Conservation (phyloP, 768 basidiomycete genomes). For the Trametes villosa region DNA sequence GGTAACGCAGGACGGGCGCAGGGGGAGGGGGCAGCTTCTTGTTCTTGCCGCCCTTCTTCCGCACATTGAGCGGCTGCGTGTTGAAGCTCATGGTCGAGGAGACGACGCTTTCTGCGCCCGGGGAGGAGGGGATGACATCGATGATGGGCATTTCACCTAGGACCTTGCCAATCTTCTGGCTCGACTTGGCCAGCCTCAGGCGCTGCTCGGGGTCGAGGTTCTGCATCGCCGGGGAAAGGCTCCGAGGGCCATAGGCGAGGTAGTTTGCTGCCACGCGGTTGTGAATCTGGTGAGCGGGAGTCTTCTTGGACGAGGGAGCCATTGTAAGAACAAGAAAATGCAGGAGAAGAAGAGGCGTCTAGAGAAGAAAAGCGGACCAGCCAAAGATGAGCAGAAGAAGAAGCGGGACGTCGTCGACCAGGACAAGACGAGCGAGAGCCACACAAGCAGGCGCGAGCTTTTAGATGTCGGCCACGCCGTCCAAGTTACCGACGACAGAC, state of each 20-base stretch:
- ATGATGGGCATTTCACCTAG: conserved; percentile 19
- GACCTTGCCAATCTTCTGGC: conserved; percentile 23
- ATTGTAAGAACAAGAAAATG: background rate
- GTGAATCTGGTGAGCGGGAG: background rate
- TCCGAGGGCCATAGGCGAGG: conserved; percentile 13
- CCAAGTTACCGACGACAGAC: background rate
- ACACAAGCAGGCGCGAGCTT: background rate
- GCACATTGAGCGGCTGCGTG: background rate
- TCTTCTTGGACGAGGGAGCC: background rate
- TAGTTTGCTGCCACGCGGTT: conserved; percentile 18
- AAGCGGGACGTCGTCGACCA: conserved; percentile 20
- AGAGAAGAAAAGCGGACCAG: conserved; percentile 11
- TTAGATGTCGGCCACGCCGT: background rate
- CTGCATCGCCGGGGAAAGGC: conserved; percentile 14
- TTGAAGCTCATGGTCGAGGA: background rate
- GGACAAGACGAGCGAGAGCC: conserved; percentile 8
- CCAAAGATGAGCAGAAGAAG: conserved; percentile 8
- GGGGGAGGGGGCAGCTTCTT: conserved; percentile 4
- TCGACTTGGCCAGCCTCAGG: conserved; percentile 18
- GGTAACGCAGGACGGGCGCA: conserved; percentile 11
- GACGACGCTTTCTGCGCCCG: background rate
- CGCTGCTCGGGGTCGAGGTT: conserved; percentile 24
- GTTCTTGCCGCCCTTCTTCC: conserved; percentile 3
- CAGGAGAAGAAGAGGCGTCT: background rate
- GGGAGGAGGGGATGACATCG: conserved; percentile 17